These are phyloP conservation scores for Alloascoidea hylecoeti DNA, from an alignment of 805 yeast species.

Conservation along the genomic window DNA sequence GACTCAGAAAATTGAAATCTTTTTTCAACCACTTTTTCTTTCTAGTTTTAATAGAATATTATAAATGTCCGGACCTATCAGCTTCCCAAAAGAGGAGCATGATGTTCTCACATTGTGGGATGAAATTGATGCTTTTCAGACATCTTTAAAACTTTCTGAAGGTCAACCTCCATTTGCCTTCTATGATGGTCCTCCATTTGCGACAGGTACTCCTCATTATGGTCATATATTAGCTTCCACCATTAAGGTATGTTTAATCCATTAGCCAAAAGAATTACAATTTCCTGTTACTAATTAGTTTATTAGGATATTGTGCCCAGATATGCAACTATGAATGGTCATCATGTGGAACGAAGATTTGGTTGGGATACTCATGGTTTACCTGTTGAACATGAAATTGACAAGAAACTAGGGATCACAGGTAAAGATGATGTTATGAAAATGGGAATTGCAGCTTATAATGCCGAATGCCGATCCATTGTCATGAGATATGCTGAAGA, in stretches of 20 bases:
- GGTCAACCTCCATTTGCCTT: constrained; percentile 83
- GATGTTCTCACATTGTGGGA: constrained; percentile 71
- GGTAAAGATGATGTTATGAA: constrained; percentile 91
- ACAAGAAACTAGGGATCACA: constrained; percentile 88
- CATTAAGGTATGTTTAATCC: constrained; percentile 32
- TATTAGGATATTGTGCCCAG: constrained; percentile 83
- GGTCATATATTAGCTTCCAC: constrained; percentile 97
- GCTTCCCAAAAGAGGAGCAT: constrained; percentile 83
- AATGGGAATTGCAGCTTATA: constrained; percentile 89
- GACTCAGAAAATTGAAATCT: constrained; percentile 2
- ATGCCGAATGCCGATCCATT: constrained; percentile 87
- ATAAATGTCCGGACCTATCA: constrained; percentile 13
- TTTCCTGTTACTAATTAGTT: too few species aligned
- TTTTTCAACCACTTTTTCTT: constrained; percentile 1
- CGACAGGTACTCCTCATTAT: constrained; percentile 98
- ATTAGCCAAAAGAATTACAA: too few species aligned
- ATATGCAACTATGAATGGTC: constrained; percentile 96
- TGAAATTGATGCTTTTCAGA: constrained; percentile 88
- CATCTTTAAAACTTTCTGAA: constrained; percentile 67
- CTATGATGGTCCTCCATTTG: constrained; percentile 99
- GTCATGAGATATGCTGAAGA: constrained; percentile 95
- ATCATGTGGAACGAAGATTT: constrained; percentile 89
- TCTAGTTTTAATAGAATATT: constrained; percentile 5
- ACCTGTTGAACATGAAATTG: constrained; percentile 97
- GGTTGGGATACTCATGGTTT: constrained; percentile 99